phyloP scores from a whole-genome alignment of 164 flowering plant species.

The Umbellularia californica region DNA sequence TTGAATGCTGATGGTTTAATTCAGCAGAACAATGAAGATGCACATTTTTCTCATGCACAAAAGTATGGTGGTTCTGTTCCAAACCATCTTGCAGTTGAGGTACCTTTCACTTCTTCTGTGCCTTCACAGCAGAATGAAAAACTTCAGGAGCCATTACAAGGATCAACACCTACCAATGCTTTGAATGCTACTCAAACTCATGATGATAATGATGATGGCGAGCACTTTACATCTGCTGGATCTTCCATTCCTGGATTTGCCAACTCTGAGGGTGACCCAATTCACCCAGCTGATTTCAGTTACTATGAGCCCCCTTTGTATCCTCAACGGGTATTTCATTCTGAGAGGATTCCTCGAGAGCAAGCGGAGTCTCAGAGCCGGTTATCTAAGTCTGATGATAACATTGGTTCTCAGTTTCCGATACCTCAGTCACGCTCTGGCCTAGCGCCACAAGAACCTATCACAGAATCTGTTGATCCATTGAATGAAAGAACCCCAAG shows the following conservation, averaged over 20 bases:
- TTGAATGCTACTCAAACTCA: conserved; percentile 19
- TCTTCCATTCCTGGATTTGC: conserved; percentile 25
- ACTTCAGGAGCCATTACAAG: background rate
- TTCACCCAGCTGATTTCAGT: conserved; percentile 39
- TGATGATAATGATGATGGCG: conserved; percentile 32
- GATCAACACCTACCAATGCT: conserved; percentile 21
- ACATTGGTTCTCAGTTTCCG: conserved; percentile 49
- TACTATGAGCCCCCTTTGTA: conserved; percentile 37
- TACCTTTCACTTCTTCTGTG: conserved; percentile 11
- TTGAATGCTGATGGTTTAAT: conserved; percentile 31
- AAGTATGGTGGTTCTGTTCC: conserved; percentile 24
- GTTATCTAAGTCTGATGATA: conserved; percentile 79
- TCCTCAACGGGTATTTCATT: conserved; percentile 55
- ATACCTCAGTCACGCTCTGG: conserved; percentile 38
- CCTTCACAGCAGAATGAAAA: background rate
- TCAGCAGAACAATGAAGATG: conserved; percentile 28
- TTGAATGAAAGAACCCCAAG: conserved; percentile 22
- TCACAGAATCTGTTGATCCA: conserved; percentile 39
- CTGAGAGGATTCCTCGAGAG: conserved; percentile 68
- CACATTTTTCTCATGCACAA: conserved; percentile 21
- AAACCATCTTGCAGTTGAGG: conserved; percentile 20
- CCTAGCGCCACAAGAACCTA: conserved; percentile 26
- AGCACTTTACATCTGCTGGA: conserved; percentile 24
- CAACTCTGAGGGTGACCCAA: conserved; percentile 38
- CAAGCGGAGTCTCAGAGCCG: conserved; percentile 54